Percentiles rank a stretch among this genome's conserved stretches.
Conservation (phyloP, 2,329 filamentous ascomycete genomes). For the Fusarium metavorans region DNA sequence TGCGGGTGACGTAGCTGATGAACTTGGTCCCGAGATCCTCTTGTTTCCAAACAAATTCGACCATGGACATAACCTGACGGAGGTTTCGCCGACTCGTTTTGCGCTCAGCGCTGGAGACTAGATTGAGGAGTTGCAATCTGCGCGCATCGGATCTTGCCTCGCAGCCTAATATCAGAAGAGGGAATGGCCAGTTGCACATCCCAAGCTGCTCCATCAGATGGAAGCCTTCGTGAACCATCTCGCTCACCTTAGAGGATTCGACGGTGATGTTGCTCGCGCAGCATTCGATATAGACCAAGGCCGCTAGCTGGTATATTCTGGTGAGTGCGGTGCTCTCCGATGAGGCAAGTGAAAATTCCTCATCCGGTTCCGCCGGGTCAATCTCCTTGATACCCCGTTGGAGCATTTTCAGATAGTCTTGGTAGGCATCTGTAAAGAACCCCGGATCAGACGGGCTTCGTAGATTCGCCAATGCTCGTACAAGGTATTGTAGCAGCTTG, state of each 20-base stretch:
- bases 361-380: neutral
- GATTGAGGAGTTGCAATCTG: neutral
- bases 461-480: neutral
- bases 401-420: neutral
- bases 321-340: neutral
- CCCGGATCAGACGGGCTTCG: neutral
- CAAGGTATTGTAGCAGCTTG: neutral
- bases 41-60: neutral
- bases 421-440: neutral
- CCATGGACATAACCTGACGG: neutral
- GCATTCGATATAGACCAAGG: neutral
- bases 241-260: neutral
- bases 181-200: neutral
- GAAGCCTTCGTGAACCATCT: neutral
- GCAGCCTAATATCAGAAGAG: neutral
- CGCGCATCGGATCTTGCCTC: neutral
- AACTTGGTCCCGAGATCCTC: neutral
- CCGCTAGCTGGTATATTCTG: neutral
- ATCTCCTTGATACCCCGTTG: neutral
- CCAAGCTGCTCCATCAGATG: neutral
- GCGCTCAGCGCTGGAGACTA: neutral
- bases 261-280: neutral
- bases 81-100: neutral
- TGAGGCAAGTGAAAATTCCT: neutral
- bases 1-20: neutral